Evolutionary conservation across 1,284 basidiomycete species (phyloP).

Genomic region (Austroboletus novae-zelandiae): DNA sequence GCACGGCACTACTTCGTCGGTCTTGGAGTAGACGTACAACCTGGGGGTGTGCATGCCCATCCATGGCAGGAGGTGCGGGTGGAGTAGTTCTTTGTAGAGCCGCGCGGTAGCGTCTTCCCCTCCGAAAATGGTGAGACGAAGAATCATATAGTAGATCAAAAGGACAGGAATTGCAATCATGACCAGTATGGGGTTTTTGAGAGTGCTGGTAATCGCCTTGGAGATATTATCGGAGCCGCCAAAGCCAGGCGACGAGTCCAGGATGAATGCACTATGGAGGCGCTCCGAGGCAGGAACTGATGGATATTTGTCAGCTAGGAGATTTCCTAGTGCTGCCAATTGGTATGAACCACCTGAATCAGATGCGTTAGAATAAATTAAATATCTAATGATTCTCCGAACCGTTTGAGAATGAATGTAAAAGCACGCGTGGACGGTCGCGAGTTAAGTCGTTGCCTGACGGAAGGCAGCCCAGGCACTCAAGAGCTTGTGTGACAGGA

Average conservation of each 20-base stretch:
- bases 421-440: conserved; percentile 5
- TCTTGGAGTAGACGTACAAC: conserved; percentile 53
- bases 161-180: background rate
- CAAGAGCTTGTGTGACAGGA: conserved; percentile 42
- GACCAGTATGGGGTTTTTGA: background rate
- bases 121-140: background rate
- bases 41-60: conserved; percentile 41
- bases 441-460: conserved; percentile 4
- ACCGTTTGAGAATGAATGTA: background rate
- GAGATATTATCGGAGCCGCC: background rate
- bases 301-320: background rate
- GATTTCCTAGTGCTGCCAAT: background rate
- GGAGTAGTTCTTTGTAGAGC: conserved; percentile 28
- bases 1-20: conserved; percentile 45
- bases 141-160: background rate
- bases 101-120: conserved; percentile 25
- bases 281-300: background rate
- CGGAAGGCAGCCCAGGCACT: conserved; percentile 38
- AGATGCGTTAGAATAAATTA: background rate
- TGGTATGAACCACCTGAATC: background rate
- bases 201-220: background rate
- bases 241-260: background rate
- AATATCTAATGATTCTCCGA: background rate
- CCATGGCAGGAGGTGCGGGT: conserved; percentile 45
- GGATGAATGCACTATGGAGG: background rate